These are phyloP conservation scores for Recurvomyces mirabilis DNA, from an alignment of 495 filamentous ascomycete genomes.

Conservation along the genomic window DNA sequence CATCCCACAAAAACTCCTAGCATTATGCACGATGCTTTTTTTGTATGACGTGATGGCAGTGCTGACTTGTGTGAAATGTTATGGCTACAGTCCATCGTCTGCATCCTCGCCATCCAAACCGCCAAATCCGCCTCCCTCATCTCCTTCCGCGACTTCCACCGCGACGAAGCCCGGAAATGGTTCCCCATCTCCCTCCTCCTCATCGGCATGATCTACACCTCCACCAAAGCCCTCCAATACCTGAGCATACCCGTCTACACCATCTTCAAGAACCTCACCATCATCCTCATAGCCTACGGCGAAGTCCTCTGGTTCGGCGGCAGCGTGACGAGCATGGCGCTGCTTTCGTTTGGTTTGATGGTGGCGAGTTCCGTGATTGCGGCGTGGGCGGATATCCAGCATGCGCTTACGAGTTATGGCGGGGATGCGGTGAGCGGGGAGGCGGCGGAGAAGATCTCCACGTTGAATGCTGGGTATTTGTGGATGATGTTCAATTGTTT, in stretches of 20 bases:
- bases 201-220: constrained; percentile 98
- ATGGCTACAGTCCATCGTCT: constrained; percentile 64
- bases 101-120: constrained; percentile 73
- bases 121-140: constrained; percentile 79
- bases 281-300: constrained; percentile 96
- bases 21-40: too few relatives aligned
- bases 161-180: constrained; percentile 88
- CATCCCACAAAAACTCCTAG: not conserved
- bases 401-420: constrained; percentile 38
- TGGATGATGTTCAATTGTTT: constrained; percentile 99
- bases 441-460: constrained; percentile 65
- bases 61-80: not conserved
- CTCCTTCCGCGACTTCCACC: constrained; percentile 80
- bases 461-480: constrained; percentile 88
- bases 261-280: constrained; percentile 99
- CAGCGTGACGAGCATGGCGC: constrained; percentile 72
- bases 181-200: constrained; percentile 95
- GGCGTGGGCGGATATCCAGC: constrained; percentile 95
- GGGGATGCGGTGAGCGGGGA: constrained; percentile 26
- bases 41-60: not conserved
- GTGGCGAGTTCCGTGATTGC: constrained; percentile 89
- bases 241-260: constrained; percentile 98
- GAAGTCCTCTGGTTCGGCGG: constrained; percentile 99
- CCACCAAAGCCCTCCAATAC: constrained; percentile 90
- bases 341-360: constrained; percentile 97